Evolutionary conservation across 768 basidiomycete genomes (phyloP), one percentile per base, ranked within the genome.

Genomic region (Hygrocybe punicea): DNA sequence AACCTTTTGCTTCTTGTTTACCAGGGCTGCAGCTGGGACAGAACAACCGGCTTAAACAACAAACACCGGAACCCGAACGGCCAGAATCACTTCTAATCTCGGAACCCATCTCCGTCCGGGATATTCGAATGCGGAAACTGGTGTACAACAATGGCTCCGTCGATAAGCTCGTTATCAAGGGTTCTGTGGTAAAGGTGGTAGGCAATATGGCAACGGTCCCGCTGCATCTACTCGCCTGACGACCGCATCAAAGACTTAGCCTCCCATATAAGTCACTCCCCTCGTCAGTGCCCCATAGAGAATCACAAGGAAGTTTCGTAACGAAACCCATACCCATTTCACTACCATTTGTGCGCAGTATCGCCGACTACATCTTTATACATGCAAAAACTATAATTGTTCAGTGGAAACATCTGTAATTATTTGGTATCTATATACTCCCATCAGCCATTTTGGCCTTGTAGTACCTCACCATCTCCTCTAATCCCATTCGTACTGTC

Each of bases 401-500:
- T n/a, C n/a, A n/a, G n/a, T n/a, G n/a, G n/a, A n/a, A n/a, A n/a
- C n/a, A n/a, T n/a, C n/a, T n/a, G n/a, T n/a, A n/a, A n/a, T n/a
- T n/a, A n/a, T n/a, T n/a, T n/a, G n/a, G n/a, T n/a, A n/a, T n/a
- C 67, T 79, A 91, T 37, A 91, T 76, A 66, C 85, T 87, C 24
- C 91, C 91, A 71, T 93, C 91, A 2, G 81, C 83, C 82, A 93
- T 87, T 74, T 88, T 92, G 17, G 87, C 84, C 73, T 91, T 93
- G 78, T 93, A 96, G 72, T 93, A 96, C 57, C 89, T 76, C 35
- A 93, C 88, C 89, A 95, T 96, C 77, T 96, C 94, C 75, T 93
- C 92, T 50, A 98, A 71, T 24, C 95, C 95, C 86, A 93, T 93
- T 61, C 84, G 82, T 49, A 97, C 90, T 29, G 86, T 87, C 93